Conservation (phyloP, 1,284 basidiomycete genomes). For the Ganoderma resinaceum region DNA sequence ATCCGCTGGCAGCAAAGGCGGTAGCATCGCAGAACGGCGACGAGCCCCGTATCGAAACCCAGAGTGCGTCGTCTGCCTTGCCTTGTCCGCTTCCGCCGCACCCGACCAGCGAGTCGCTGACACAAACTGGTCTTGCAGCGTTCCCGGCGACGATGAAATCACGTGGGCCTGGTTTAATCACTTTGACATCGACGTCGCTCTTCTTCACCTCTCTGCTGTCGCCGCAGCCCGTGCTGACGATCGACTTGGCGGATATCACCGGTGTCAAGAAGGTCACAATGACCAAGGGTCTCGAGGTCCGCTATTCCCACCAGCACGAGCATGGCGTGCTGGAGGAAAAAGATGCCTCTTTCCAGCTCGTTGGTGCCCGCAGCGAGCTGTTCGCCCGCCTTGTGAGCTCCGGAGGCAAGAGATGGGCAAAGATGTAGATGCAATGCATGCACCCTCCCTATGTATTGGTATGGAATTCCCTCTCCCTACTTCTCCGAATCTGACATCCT, state of each 20-base stretch:
- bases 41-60: slow-evolving; percentile 40
- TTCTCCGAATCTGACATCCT: slow-evolving; percentile 1
- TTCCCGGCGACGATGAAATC: slow-evolving; percentile 63
- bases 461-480: background rate
- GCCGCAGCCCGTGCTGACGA: slow-evolving; percentile 50
- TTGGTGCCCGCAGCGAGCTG: slow-evolving; percentile 67
- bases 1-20: slow-evolving; percentile 31
- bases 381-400: slow-evolving; percentile 71
- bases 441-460: background rate
- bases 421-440: slow-evolving; percentile 15
- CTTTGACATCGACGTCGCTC: slow-evolving; percentile 54
- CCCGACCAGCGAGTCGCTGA: slow-evolving; percentile 9
- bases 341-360: slow-evolving; percentile 65
- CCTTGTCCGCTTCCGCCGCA: slow-evolving; percentile 7
- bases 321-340: slow-evolving; percentile 43
- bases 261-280: slow-evolving; percentile 65
- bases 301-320: slow-evolving; percentile 45
- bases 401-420: slow-evolving; percentile 49
- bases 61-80: slow-evolving; percentile 47
- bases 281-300: slow-evolving; percentile 59
- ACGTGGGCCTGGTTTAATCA: slow-evolving; percentile 60
- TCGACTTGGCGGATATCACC: slow-evolving; percentile 54
- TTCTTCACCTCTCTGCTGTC: slow-evolving; percentile 63
- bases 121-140: slow-evolving; percentile 45
- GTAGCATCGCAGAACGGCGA: slow-evolving; percentile 21